A percentile compares a stretch with the other conserved stretches of the same genome.
Evolutionary conservation across 345 rosid species (phyloP).

Genomic region (Brassica cretica): DNA sequence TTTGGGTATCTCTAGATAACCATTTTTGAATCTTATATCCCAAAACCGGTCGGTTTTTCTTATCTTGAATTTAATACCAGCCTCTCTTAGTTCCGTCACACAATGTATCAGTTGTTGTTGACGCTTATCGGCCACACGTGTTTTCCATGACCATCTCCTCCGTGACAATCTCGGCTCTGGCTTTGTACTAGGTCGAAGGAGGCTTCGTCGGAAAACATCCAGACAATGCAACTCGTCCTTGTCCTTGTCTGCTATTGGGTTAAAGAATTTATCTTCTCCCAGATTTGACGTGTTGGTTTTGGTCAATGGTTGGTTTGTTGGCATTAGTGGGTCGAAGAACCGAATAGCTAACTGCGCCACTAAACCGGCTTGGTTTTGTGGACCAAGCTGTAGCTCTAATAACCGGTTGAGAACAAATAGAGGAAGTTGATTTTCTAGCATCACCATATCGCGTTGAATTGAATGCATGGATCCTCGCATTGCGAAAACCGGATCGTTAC

Average conservation of each 20-base stretch:
- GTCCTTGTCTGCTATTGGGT: constrained; percentile 63
- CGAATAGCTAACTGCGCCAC: constrained; percentile 59
- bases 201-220: constrained; percentile 6
- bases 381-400: constrained; percentile 60
- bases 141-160: constrained; percentile 49
- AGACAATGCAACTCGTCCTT: constrained; percentile 20
- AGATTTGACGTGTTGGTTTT: constrained; percentile 42
- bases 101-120: constrained; percentile 76
- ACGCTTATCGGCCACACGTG: constrained; percentile 69
- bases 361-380: constrained; percentile 54
- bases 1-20: constrained; percentile 68
- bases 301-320: constrained; percentile 69
- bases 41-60: constrained; percentile 83
- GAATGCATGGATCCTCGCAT: constrained; percentile 87
- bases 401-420: constrained; percentile 66
- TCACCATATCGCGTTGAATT: constrained; percentile 84
- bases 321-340: constrained; percentile 81
- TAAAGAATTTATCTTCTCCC: constrained; percentile 38
- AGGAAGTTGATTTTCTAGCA: constrained; percentile 89
- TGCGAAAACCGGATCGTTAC: constrained; percentile 76
- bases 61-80: constrained; percentile 69
- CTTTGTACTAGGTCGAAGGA: background rate
- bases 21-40: constrained; percentile 71
- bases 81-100: constrained; percentile 66
- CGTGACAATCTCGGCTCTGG: constrained; percentile 43